phyloP scores from a whole-genome alignment of 768 basidiomycete species.

The Amanita fuliginea region DNA sequence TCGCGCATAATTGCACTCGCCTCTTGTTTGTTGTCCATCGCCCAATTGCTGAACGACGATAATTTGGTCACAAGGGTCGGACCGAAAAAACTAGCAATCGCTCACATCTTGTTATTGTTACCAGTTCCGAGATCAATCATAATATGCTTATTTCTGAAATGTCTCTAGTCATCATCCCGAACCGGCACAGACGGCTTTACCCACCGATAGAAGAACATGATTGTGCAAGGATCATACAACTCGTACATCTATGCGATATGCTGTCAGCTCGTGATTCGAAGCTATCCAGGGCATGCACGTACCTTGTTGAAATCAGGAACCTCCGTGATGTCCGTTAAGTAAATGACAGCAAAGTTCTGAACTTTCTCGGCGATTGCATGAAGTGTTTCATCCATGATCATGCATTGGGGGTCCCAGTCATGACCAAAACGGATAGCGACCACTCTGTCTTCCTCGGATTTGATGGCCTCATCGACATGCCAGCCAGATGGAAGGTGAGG shows the following conservation, averaged over 20 bases:
- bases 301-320: constrained; percentile 99
- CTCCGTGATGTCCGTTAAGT: constrained; percentile 88
- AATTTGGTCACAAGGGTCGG: background rate
- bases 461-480: constrained; percentile 99
- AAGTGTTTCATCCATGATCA: constrained; percentile 98
- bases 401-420: constrained; percentile 89
- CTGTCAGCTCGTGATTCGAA: background rate
- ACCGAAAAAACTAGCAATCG: constrained; percentile 7
- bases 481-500: constrained; percentile 86
- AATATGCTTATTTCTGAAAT: constrained; percentile 86
- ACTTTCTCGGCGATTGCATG: constrained; percentile 90
- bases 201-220: constrained; percentile 98
- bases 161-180: background rate
- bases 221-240: constrained; percentile 92
- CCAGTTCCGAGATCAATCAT: constrained; percentile 99
- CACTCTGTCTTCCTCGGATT: constrained; percentile 93
- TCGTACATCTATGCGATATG: constrained; percentile 79
- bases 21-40: constrained; percentile 98
- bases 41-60: constrained; percentile 70
- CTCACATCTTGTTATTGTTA: constrained; percentile 98
- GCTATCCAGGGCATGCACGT: constrained; percentile 8
- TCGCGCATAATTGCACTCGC: constrained; percentile 26
- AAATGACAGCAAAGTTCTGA: constrained; percentile 97
- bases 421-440: constrained; percentile 94
- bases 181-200: constrained; percentile 13